Conservation (phyloP, 2,329 filamentous ascomycete genomes). For the Pseudogymnoascus sp. region DNA sequence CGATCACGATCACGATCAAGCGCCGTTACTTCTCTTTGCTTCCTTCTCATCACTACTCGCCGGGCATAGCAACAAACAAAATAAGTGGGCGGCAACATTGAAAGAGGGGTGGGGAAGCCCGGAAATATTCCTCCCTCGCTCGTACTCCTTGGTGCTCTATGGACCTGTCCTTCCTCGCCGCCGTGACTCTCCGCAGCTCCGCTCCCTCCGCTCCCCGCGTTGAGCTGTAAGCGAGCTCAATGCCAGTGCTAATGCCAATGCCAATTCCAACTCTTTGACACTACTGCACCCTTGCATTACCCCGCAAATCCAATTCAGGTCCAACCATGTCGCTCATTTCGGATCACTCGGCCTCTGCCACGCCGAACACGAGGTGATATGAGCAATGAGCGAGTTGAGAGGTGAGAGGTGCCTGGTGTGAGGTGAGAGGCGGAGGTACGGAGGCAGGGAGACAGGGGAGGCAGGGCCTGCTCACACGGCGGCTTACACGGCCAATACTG, state of each 20-base stretch:
- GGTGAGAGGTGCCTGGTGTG: too few species aligned
- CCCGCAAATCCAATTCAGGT: conserved; percentile 5
- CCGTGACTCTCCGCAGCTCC: not conserved
- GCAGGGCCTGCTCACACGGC: not conserved
- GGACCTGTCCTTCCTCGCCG: not conserved
- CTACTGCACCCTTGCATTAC: not conserved
- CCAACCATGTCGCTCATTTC: not conserved
- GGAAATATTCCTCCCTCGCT: not conserved
- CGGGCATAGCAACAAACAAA: not conserved
- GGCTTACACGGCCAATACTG: not conserved
- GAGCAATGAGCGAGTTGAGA: not conserved
- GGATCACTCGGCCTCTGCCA: not conserved
- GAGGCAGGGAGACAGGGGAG: not conserved
- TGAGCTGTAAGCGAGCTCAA: conserved; percentile 1
- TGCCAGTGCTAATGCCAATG: not conserved
- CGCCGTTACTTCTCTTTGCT: not conserved
- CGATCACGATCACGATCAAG: not conserved
- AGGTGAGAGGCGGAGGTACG: not conserved
- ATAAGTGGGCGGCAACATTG: not conserved
- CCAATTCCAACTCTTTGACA: not conserved
- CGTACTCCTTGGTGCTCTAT: not conserved
- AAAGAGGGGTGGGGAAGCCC: not conserved
- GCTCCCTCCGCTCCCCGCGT: too few species aligned
- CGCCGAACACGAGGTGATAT: not conserved
- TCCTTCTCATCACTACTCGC: not conserved